Conservation (phyloP, 345 rosid species). For the Microcos paniculata region DNA sequence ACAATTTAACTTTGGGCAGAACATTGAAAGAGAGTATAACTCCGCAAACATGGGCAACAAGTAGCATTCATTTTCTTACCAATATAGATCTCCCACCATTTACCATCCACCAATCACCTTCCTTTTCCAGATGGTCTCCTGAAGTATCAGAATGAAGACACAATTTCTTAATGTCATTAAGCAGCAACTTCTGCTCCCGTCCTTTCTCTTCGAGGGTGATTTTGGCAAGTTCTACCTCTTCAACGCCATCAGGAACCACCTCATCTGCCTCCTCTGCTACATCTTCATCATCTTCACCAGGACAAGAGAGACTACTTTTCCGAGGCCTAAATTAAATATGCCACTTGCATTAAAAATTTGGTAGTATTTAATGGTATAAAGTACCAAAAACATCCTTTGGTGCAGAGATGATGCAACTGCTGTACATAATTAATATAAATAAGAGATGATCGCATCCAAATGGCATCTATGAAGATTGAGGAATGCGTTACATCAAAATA, state of each 20-base stretch:
- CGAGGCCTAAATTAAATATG: conserved; percentile 68
- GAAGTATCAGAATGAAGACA: conserved; percentile 52
- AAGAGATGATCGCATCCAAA: conserved; percentile 14
- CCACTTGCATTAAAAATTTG: conserved; percentile 14
- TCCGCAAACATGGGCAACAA: not conserved
- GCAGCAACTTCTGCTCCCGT: conserved; percentile 66
- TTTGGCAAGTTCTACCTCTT: conserved; percentile 96
- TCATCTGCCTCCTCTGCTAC: conserved; percentile 98
- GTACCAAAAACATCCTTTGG: not conserved
- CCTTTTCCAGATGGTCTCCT: conserved; percentile 46
- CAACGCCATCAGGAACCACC: conserved; percentile 95
- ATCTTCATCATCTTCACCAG: conserved; percentile 92
- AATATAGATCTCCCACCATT: conserved; percentile 39
- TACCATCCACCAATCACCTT: conserved; percentile 45
- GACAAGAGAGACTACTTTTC: conserved; percentile 81
- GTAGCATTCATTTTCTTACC: conserved; percentile 35
- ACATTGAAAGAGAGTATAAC: conserved; percentile 2
- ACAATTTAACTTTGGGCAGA: not conserved
- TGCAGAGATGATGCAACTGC: not conserved
- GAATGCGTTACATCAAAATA: conserved; percentile 1
- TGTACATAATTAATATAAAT: conserved; percentile 3
- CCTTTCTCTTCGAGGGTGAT: conserved; percentile 80
- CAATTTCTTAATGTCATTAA: conserved; percentile 75
- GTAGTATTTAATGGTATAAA: not conserved
- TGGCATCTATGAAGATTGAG: conserved; percentile 3